Base-by-base conservation (phyloP, 352 stramenopile genomes). In the Pythium aristosporum region DNA sequence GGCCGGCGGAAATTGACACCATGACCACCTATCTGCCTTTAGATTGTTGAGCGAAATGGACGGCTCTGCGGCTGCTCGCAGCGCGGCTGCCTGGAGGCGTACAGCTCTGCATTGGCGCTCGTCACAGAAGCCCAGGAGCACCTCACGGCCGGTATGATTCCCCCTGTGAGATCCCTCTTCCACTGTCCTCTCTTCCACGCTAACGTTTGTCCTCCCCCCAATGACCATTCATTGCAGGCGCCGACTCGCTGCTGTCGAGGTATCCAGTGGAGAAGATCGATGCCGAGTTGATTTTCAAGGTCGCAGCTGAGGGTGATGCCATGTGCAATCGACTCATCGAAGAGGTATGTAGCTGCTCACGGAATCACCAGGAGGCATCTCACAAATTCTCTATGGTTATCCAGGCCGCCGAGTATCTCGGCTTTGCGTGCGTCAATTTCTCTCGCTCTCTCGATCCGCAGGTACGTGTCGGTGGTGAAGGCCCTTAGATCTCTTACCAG, bases 31-130 rank as follows among this genome's bases (percentile, higher is more conserved):
- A 30, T 30, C 25, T 30, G 25, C 3, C 25, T 30, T 5, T 30
- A 94, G 85, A 93, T 95, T 57, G 83, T 93, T 6, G 84, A 92
- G 63, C 81, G 80, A 54, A 93, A 92, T 67, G 86, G 86, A 32
- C 77, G 84, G 30, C 69, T 74, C 7, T 95, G 86, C 50, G 79
- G 79, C 1, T 95, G 86, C 68, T 82, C 75, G 2, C 86, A 95
- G 65, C 67, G 75, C 51, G 84, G 86, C 1, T 95, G 86, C 32
- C 67, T 95, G 15, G 86, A 95, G 72, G 77, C 79, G 12, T 93
- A 95, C 62, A 89, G 75, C 61, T 92, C 84, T 11, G 86, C 86
- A 25, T 66, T 72, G 5, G 86, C 84, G 5, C 67, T 93, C 16
- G 80, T 91, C 32, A 72, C 68, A 1, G 77, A 89, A 69, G 84